Percentiles rank a stretch among this genome's conserved stretches.
Evolutionary conservation across 768 basidiomycete species (phyloP).

Genomic region (Lyophyllum shimeji): DNA sequence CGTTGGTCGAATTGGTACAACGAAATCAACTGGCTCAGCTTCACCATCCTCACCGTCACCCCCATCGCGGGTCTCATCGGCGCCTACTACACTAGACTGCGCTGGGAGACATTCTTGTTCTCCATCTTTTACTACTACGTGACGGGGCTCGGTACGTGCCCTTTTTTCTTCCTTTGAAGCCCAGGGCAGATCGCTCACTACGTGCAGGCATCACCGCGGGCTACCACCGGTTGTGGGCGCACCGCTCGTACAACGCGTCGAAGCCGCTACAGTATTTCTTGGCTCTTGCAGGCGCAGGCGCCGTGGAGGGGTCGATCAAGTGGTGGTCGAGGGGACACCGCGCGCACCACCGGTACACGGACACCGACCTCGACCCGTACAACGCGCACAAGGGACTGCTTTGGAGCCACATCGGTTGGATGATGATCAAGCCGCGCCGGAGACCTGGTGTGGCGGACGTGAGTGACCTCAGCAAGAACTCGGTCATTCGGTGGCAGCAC

Average conservation of each 20-base stretch:
- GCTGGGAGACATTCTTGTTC: constrained; percentile 71
- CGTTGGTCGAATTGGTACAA: constrained; percentile 53
- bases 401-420: constrained; percentile 91
- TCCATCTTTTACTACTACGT: constrained; percentile 39
- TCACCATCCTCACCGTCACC: constrained; percentile 68
- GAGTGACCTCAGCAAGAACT: constrained; percentile 79
- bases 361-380: constrained; percentile 96
- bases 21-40: constrained; percentile 78
- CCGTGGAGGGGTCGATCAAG: constrained; percentile 94
- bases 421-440: constrained; percentile 87
- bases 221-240: constrained; percentile 97
- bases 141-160: constrained; percentile 67
- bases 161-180: not conserved
- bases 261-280: constrained; percentile 82
- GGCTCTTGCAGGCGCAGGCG: constrained; percentile 85
- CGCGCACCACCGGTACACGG: constrained; percentile 96
- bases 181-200: not conserved
- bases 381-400: constrained; percentile 87
- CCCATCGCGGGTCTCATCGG: constrained; percentile 78
- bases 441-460: constrained; percentile 91
- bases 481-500: constrained; percentile 87
- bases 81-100: constrained; percentile 59
- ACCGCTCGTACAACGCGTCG: constrained; percentile 92
- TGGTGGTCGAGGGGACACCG: constrained; percentile 99
- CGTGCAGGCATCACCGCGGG: constrained; percentile 80